Percentiles rank a stretch among this genome's conserved stretches.
These are phyloP conservation scores for Xylaria sp. DNA, from an alignment of 2,329 filamentous ascomycete genomes.

Conservation along the genomic window DNA sequence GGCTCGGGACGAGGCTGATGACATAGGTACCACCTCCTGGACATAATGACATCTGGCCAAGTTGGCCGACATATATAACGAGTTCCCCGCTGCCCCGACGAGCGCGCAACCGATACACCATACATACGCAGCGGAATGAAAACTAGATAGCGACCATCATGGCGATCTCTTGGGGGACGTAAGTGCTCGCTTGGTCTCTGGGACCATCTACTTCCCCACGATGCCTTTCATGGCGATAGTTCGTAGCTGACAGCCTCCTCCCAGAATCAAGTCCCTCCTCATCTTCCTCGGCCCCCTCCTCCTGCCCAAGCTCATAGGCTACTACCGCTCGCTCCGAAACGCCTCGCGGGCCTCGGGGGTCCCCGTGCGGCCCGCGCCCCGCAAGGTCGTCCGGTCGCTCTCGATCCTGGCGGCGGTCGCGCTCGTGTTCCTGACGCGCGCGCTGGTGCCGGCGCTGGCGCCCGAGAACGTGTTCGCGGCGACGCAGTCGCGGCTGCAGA, in stretches of 20 bases:
- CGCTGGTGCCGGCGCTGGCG: constrained; percentile 67
- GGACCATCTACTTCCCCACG: not conserved
- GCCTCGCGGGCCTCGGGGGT: constrained; percentile 48
- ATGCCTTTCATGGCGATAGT: too few relatives aligned
- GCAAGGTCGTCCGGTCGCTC: constrained; percentile 58
- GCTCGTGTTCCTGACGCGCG: constrained; percentile 58
- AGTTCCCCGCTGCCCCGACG: not conserved
- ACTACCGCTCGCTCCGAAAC: constrained; percentile 60
- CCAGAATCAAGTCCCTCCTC: constrained; percentile 57
- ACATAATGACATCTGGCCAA: constrained; percentile 12
- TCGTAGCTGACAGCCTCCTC: constrained; percentile 10
- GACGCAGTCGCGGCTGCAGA: constrained; percentile 82
- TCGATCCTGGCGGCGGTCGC: constrained; percentile 57
- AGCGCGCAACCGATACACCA: not conserved
- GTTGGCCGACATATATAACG: constrained; percentile 4
- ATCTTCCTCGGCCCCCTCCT: constrained; percentile 72
- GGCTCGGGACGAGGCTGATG: not conserved
- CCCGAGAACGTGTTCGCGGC: constrained; percentile 80
- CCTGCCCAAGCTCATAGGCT: constrained; percentile 65
- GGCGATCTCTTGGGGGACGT: constrained; percentile 52
- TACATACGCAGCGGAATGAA: constrained; percentile 10
- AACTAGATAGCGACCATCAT: constrained; percentile 31
- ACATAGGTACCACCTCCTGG: not conserved
- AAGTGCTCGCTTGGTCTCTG: constrained; percentile 35
- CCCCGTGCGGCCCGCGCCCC: constrained; percentile 59